Base-by-base conservation (phyloP, 306 rosid species). In the Phaseolus lunatus region DNA sequence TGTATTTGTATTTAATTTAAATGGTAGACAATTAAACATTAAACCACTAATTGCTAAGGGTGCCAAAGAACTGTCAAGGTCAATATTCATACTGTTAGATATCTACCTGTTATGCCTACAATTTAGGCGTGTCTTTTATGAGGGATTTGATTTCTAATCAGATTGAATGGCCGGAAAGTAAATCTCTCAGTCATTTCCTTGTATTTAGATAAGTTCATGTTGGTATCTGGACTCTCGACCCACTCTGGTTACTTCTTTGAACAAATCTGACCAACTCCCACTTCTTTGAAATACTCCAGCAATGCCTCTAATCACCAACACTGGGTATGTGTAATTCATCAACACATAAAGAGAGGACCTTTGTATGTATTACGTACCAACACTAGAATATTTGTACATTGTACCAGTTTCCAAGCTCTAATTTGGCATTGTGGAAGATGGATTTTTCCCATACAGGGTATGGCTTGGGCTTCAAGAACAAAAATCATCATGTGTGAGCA, bases 361-460 rank as follows among this genome's bases (percentile, higher is more conserved):
- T 68, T 48, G 72, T 35, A 61, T 37, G 44, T 37, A 54, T 48
- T 35, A 48, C 77, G n/a, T n/a, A n/a, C 63, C 33, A 33, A 50
- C 39, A 39, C 70, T 19, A 65, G 69, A 61, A 73, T 47, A 52
- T 22, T 54, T 52, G 52, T 26, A 73, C 24, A 16, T 16, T 20
- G 5, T 58, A 50, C 33, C 4, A 41, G 33, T 31, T 69, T 31
- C 61, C 65, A 31, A 47, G 43, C 78, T 29, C 35, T 31, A 8
- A 54, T 58, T 74, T 43, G 74, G n/a, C 50, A 48, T 5, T 47
- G 61, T 53, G 27, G 5, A 31, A 84, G 61, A 79, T 52, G 29
- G n/a, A n/a, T 47, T 56, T 45, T 37, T 77, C 47, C 48, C 69
- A 13, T 13, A 26, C 29, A n/a, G 35, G 67, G 62, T 15, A 20